Percentiles rank a stretch among this genome's conserved stretches.
Conservation (phyloP, 2,329 filamentous ascomycete species). For the Amauroascus niger region DNA sequence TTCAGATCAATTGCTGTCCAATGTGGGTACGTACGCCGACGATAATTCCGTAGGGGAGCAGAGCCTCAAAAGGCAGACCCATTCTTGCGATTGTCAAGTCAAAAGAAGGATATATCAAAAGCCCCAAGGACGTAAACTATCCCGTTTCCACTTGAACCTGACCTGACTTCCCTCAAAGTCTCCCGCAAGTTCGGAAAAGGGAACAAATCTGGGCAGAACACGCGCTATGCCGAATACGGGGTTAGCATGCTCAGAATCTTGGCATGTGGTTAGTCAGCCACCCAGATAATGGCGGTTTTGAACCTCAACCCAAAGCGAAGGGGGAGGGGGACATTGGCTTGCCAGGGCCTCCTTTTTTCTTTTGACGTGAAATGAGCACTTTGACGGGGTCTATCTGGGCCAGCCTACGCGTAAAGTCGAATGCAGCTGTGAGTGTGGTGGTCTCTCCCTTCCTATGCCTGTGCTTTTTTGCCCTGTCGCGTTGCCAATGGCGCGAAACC, state of each 20-base stretch:
- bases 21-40: conserved; percentile 42
- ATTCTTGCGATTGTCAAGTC: conserved; percentile 34
- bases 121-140: no score
- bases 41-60: conserved; percentile 56
- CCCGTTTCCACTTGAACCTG: no score
- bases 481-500: conserved; percentile 9
- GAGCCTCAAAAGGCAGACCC: conserved; percentile 58
- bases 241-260: conserved; percentile 12
- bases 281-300: conserved; percentile 15
- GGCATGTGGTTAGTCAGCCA: conserved; percentile 19
- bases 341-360: no score
- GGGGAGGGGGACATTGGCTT: conserved; percentile 11
- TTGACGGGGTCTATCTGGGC: conserved; percentile 18
- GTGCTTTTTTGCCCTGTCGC: neutral
- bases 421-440: conserved; percentile 8
- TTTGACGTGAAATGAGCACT: conserved; percentile 23
- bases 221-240: conserved; percentile 10
- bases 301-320: conserved; percentile 18
- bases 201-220: no score
- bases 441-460: neutral
- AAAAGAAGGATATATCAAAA: no score
- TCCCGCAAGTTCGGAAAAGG: no score
- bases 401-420: conserved; percentile 22
- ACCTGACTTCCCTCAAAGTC: no score
- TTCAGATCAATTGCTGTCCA: conserved; percentile 5